These are phyloP conservation scores for Venturia oleaginea DNA, from an alignment of 2,329 filamentous ascomycete species.

Conservation along the genomic window DNA sequence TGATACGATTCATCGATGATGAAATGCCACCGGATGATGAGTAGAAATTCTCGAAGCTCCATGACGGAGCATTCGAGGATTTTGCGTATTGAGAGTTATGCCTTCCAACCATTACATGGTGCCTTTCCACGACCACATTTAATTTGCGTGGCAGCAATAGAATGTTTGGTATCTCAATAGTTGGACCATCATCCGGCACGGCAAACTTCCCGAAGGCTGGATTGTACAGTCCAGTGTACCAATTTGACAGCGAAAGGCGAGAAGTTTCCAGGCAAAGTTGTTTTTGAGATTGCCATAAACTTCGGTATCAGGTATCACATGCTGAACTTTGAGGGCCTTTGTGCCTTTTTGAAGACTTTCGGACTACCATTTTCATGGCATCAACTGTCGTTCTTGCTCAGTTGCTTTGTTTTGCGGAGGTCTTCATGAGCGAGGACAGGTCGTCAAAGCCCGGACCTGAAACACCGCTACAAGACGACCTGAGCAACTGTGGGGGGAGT, in stretches of 20 bases:
- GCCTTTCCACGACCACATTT: neutral
- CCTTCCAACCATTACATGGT: neutral
- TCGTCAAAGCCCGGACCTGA: too few relatives aligned
- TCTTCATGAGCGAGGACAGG: too few relatives aligned
- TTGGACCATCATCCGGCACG: neutral
- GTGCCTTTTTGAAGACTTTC: neutral
- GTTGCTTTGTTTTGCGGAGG: too few relatives aligned
- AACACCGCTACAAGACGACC: too few relatives aligned
- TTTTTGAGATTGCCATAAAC: neutral
- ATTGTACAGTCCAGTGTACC: neutral
- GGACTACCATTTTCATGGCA: neutral
- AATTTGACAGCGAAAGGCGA: neutral
- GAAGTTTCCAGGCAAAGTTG: neutral
- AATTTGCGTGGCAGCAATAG: neutral
- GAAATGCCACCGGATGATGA: constrained; percentile 96
- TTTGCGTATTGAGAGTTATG: neutral
- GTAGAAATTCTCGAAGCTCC: constrained; percentile 32
- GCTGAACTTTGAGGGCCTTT: neutral
- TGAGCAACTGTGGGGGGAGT: too few relatives aligned
- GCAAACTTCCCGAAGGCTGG: neutral
- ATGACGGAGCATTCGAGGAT: too few relatives aligned
- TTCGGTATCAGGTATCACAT: neutral
- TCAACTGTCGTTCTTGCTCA: too few relatives aligned
- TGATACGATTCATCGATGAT: constrained; percentile 93
- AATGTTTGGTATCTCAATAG: neutral